Percentiles rank a stretch among this genome's conserved stretches.
Conservation (phyloP, 495 filamentous ascomycete species). For the Penicillium flavigenum region DNA sequence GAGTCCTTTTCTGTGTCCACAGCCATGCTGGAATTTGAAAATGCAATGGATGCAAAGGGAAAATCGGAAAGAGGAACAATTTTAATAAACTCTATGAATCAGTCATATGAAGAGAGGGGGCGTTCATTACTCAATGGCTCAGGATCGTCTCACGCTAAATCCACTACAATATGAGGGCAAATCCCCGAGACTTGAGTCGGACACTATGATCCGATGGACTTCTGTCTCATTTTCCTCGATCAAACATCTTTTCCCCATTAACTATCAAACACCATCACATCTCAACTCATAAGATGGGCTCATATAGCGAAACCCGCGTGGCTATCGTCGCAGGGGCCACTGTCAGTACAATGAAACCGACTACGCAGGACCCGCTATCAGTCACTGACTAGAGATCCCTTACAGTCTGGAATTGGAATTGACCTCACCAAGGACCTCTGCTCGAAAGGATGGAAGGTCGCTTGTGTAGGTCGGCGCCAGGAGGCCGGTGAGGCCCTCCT, state of each 20-base stretch:
- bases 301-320: slow-evolving; percentile 18
- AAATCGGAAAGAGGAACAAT: not conserved
- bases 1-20: slow-evolving; percentile 13
- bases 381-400: not conserved
- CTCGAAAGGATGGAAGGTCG: slow-evolving; percentile 28
- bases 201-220: too few relatives aligned
- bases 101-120: not conserved
- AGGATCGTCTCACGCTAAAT: slow-evolving; percentile 6
- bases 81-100: not conserved
- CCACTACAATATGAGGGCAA: not conserved
- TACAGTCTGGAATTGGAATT: slow-evolving; percentile 33
- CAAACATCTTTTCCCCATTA: not conserved
- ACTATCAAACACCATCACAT: not conserved
- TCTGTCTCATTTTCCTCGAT: not conserved
- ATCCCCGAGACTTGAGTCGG: not conserved
- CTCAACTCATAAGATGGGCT: slow-evolving; percentile 10
- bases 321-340: slow-evolving; percentile 26
- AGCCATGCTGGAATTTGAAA: slow-evolving; percentile 8
- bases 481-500: slow-evolving; percentile 21
- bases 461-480: slow-evolving; percentile 26
- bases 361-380: not conserved
- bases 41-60: not conserved
- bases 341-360: slow-evolving; percentile 17
- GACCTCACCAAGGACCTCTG: slow-evolving; percentile 26
- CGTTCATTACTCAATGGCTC: not conserved